Evolutionary conservation across 2,329 filamentous ascomycete species (phyloP).

Genomic region (Monosporascus cannonballus): DNA sequence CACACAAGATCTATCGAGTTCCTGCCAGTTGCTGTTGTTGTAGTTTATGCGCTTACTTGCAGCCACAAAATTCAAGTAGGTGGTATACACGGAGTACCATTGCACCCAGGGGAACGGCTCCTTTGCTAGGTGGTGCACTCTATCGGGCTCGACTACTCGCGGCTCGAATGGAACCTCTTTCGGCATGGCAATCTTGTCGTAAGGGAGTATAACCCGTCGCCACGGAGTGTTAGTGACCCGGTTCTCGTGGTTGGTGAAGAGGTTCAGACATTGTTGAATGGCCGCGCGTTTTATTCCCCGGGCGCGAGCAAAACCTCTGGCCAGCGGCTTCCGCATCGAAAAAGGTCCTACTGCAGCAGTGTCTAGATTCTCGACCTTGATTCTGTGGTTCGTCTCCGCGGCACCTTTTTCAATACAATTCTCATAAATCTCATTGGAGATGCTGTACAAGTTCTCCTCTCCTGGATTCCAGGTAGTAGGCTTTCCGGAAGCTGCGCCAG

Average conservation of each 20-base stretch:
- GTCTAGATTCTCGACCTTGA: neutral
- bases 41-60: conserved; percentile 16
- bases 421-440: conserved; percentile 26
- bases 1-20: conserved; percentile 17
- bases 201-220: conserved; percentile 31
- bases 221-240: conserved; percentile 28
- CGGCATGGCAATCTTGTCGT: conserved; percentile 16
- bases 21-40: conserved; percentile 11
- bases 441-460: conserved; percentile 25
- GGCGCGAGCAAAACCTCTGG: neutral
- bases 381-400: conserved; percentile 7
- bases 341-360: neutral
- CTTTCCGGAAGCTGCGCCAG: no score
- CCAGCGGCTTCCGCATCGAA: no score
- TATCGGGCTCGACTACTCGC: conserved; percentile 8
- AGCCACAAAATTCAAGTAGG: conserved; percentile 17
- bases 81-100: conserved; percentile 20
- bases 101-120: conserved; percentile 27
- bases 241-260: conserved; percentile 33
- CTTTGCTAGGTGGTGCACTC: conserved; percentile 8
- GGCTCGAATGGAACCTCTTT: conserved; percentile 17
- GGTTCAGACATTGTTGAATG: conserved; percentile 35
- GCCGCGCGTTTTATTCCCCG: conserved; percentile 40
- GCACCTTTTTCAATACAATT: conserved; percentile 23
- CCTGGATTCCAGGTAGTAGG: neutral